phyloP scores from a whole-genome alignment of 352 stramenopile genomes.

The Phytopythium ostracodes region DNA sequence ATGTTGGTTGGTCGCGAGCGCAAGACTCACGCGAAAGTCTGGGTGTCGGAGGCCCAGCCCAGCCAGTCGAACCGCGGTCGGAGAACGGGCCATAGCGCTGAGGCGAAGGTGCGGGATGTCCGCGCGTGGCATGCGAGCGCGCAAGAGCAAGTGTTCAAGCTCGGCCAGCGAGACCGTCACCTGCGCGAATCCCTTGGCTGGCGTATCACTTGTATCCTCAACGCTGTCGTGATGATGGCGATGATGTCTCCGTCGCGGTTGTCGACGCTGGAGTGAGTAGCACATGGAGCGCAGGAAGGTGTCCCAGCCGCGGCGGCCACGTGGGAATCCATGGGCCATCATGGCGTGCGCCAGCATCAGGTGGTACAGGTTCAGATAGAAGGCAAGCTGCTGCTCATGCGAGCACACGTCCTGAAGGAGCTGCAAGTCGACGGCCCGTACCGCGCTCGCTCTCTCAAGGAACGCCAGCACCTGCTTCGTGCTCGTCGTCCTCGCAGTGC shows the following conservation, averaged over 20 bases:
- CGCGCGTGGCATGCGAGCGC: conserved; percentile 42
- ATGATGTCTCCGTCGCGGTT: not conserved
- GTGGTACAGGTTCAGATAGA: conserved; percentile 84
- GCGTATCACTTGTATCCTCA: not conserved
- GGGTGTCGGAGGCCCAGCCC: conserved; percentile 49
- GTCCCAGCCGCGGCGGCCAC: conserved; percentile 51
- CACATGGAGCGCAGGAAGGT: conserved; percentile 55
- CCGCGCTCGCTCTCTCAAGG: conserved; percentile 53
- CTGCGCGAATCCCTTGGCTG: conserved; percentile 13
- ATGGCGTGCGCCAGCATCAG: conserved; percentile 71
- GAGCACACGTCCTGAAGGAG: conserved; percentile 28
- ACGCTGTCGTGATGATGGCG: not conserved
- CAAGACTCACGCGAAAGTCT: conserved; percentile 77
- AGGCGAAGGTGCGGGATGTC: conserved; percentile 43
- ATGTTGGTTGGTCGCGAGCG: conserved; percentile 58
- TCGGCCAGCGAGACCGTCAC: conserved; percentile 66
- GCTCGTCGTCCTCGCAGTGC: conserved; percentile 34
- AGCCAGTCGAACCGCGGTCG: conserved; percentile 7
- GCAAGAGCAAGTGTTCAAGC: conserved; percentile 72
- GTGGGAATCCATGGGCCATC: conserved; percentile 60
- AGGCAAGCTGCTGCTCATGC: conserved; percentile 65
- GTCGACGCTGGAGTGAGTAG: conserved; percentile 45
- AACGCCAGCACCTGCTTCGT: conserved; percentile 48
- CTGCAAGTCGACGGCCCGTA: conserved; percentile 55
- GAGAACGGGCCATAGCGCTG: conserved; percentile 8